These are phyloP conservation scores for Xerocomus amazonicus DNA, from an alignment of 1,284 basidiomycete genomes.

Conservation along the genomic window DNA sequence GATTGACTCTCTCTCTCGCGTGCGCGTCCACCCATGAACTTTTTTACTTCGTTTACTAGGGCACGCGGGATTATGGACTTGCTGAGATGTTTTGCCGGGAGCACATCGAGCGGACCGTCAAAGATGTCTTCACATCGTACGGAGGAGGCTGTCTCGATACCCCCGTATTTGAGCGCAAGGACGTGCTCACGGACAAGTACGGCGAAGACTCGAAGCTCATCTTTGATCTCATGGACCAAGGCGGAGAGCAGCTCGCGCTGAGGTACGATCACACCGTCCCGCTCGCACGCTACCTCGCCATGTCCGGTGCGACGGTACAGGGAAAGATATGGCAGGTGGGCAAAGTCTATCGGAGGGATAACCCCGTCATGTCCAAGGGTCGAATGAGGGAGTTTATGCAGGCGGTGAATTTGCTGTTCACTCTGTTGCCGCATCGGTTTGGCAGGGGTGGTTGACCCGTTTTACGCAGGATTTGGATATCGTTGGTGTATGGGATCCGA, in stretches of 20 bases:
- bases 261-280: constrained; percentile 98
- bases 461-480: constrained; percentile 91
- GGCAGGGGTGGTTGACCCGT: no score
- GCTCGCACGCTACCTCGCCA: constrained; percentile 92
- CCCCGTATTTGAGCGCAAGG: constrained; percentile 96
- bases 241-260: constrained; percentile 94
- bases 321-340: constrained; percentile 95
- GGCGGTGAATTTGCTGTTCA: constrained; percentile 62
- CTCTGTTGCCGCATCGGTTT: no score
- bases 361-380: constrained; percentile 97
- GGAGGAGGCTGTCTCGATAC: constrained; percentile 95
- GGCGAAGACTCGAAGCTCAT: constrained; percentile 98
- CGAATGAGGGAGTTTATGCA: constrained; percentile 99
- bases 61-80: constrained; percentile 94
- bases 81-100: constrained; percentile 92
- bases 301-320: constrained; percentile 78
- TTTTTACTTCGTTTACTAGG: constrained; percentile 54
- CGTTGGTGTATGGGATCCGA: constrained; percentile 89
- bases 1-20: no score
- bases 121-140: constrained; percentile 84
- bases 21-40: no score
- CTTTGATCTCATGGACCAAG: constrained; percentile 97
- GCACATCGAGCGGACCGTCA: constrained; percentile 87
- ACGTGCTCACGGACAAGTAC: constrained; percentile 94
- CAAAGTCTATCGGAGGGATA: constrained; percentile 96